phyloP scores from a whole-genome alignment of 768 basidiomycete species.

The Pisolithus albus region DNA sequence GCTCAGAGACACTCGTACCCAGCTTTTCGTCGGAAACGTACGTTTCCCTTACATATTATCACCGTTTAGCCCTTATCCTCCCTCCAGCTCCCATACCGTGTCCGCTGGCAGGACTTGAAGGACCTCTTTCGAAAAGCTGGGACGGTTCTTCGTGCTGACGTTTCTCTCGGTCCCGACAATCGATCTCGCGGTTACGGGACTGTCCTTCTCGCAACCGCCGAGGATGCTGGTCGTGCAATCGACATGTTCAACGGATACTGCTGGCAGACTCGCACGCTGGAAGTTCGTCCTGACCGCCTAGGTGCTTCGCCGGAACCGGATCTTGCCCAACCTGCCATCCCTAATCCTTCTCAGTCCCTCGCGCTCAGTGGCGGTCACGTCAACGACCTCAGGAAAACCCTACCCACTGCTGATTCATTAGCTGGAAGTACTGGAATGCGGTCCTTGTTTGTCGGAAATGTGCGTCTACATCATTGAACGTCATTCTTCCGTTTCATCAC shows the following conservation, averaged over 20 bases:
- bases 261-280: slow-evolving; percentile 92
- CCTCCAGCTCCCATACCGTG: slow-evolving; percentile 83
- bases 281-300: slow-evolving; percentile 85
- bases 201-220: slow-evolving; percentile 88
- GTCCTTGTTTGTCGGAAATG: slow-evolving; percentile 85
- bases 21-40: slow-evolving; percentile 95
- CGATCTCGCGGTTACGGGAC: slow-evolving; percentile 92
- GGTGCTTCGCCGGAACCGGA: slow-evolving; percentile 22
- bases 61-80: background rate
- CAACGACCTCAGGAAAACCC: slow-evolving; percentile 11
- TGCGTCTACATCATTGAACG: slow-evolving; percentile 33
- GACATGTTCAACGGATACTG: slow-evolving; percentile 95
- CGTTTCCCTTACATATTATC: slow-evolving; percentile 22
- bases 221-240: slow-evolving; percentile 90
- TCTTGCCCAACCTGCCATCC: background rate
- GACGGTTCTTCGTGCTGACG: slow-evolving; percentile 74
- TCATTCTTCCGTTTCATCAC: slow-evolving; percentile 2
- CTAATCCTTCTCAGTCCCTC: slow-evolving; percentile 1
- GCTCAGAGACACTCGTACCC: slow-evolving; percentile 81
- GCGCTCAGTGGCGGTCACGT: slow-evolving; percentile 4
- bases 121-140: slow-evolving; percentile 96
- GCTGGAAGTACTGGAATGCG: slow-evolving; percentile 33
- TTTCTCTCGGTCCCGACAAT: slow-evolving; percentile 81
- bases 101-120: slow-evolving; percentile 99
- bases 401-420: slow-evolving; percentile 18